Conservation (phyloP, 2,329 filamentous ascomycete genomes). For the Verticillium longisporum region DNA sequence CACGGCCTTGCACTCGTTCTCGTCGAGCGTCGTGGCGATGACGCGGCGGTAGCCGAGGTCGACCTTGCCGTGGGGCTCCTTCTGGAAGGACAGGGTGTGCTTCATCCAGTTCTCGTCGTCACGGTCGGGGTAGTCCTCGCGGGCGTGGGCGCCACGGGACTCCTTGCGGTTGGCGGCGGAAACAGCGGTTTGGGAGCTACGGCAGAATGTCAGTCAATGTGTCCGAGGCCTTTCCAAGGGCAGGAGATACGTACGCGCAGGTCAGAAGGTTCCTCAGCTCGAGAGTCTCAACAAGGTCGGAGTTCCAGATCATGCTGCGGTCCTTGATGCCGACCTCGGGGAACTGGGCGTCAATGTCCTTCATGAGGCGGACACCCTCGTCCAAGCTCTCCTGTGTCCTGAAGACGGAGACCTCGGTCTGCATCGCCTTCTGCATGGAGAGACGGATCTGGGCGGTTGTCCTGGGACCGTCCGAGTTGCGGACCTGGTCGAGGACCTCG, state of each 20-base stretch:
- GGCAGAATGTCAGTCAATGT: background rate
- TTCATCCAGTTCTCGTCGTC: conserved; percentile 99
- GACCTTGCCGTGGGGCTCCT: conserved; percentile 79
- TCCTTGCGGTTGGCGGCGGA: conserved; percentile 93
- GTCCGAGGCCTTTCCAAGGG: background rate
- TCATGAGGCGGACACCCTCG: conserved; percentile 85
- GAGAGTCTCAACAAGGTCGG: conserved; percentile 90
- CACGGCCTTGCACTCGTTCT: conserved; percentile 92
- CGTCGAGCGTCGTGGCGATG: conserved; percentile 76
- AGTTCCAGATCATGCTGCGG: conserved; percentile 99
- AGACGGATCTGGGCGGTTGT: conserved; percentile 81
- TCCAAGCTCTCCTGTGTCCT: conserved; percentile 89
- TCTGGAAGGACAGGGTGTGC: conserved; percentile 96
- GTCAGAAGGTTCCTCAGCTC: conserved; percentile 93
- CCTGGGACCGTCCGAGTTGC: conserved; percentile 78
- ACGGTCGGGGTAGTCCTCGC: conserved; percentile 93
- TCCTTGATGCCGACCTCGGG: conserved; percentile 89
- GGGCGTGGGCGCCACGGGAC: conserved; percentile 92
- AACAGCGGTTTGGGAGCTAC: conserved; percentile 79
- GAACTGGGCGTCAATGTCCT: conserved; percentile 74
- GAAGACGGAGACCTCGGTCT: conserved; percentile 95
- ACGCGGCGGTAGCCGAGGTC: conserved; percentile 84
- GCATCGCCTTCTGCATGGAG: conserved; percentile 97
- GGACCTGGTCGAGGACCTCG: conserved; percentile 74
- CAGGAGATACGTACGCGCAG: conserved; percentile 71